These are phyloP conservation scores for Aspergillus felis DNA, from an alignment of 2,329 filamentous ascomycete genomes.

Conservation along the genomic window DNA sequence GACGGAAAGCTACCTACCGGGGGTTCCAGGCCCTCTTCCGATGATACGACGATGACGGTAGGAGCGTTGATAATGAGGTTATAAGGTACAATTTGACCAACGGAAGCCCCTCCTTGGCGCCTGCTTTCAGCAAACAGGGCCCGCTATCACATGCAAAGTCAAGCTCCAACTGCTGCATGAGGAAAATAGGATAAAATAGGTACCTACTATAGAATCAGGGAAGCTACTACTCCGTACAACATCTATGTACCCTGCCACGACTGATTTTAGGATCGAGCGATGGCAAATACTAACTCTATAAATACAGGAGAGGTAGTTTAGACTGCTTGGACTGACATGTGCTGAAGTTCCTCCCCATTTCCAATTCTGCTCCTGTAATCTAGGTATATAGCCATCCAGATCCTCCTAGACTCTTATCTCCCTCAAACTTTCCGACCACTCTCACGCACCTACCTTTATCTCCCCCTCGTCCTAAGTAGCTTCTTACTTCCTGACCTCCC, in stretches of 20 bases:
- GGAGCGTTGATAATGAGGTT: background rate
- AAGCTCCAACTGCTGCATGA: conserved; percentile 6
- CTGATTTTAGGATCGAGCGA: background rate
- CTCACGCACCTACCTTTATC: background rate
- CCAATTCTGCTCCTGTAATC: background rate
- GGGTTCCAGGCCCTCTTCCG: conserved; percentile 1
- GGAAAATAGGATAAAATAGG: conserved; percentile 2
- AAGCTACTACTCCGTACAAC: background rate
- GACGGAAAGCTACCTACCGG: background rate
- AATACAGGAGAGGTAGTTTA: background rate
- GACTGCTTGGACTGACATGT: background rate
- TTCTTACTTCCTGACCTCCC: background rate
- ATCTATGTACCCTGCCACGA: background rate
- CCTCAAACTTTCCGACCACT: background rate
- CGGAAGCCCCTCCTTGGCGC: conserved; percentile 4
- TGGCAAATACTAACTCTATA: background rate
- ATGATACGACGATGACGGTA: conserved; percentile 8
- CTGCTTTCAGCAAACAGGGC: conserved; percentile 1
- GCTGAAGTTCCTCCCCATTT: background rate
- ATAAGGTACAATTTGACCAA: conserved; percentile 2
- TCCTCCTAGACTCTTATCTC: background rate
- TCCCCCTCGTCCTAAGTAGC: conserved; percentile 1
- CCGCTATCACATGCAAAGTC: conserved; percentile 21
- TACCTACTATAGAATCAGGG: conserved; percentile 1
- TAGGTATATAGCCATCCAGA: background rate